A percentile compares a stretch with the other conserved stretches of the same genome.
Conservation (phyloP, 1,139 yeast species). For the Geotrichum reessii region DNA sequence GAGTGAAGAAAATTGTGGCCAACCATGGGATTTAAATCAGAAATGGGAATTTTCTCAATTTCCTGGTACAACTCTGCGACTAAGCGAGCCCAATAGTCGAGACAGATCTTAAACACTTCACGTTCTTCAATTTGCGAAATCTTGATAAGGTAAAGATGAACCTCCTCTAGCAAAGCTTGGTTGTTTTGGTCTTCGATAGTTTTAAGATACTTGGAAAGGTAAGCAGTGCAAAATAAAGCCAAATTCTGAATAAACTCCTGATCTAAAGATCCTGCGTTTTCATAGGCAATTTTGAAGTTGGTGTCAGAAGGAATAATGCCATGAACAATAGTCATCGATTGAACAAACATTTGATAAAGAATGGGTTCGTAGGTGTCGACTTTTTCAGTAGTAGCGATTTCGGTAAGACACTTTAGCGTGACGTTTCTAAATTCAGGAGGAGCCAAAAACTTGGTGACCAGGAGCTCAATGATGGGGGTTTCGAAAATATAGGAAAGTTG, state of each 20-base stretch:
- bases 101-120: constrained; percentile 88
- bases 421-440: constrained; percentile 79
- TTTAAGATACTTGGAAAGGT: constrained; percentile 67
- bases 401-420: constrained; percentile 87
- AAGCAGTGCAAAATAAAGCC: constrained; percentile 87
- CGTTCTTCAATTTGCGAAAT: constrained; percentile 90
- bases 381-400: constrained; percentile 65
- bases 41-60: constrained; percentile 70
- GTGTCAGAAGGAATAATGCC: constrained; percentile 68
- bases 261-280: constrained; percentile 69
- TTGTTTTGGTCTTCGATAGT: constrained; percentile 63
- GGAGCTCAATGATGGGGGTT: constrained; percentile 66
- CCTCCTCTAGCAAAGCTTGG: constrained; percentile 57
- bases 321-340: constrained; percentile 66
- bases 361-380: constrained; percentile 56
- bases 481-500: constrained; percentile 86
- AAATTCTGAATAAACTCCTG: constrained; percentile 94
- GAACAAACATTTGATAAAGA: constrained; percentile 59
- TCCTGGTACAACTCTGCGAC: constrained; percentile 79
- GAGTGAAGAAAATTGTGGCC: constrained; percentile 37
- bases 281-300: constrained; percentile 68
- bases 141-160: constrained; percentile 77
- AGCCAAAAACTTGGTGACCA: constrained; percentile 68
- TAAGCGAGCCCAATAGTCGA: constrained; percentile 88
- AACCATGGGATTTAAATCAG: constrained; percentile 63